These are phyloP conservation scores for Calonectria pseudoreteaudii DNA, from an alignment of 2,329 filamentous ascomycete genomes.

Conservation along the genomic window DNA sequence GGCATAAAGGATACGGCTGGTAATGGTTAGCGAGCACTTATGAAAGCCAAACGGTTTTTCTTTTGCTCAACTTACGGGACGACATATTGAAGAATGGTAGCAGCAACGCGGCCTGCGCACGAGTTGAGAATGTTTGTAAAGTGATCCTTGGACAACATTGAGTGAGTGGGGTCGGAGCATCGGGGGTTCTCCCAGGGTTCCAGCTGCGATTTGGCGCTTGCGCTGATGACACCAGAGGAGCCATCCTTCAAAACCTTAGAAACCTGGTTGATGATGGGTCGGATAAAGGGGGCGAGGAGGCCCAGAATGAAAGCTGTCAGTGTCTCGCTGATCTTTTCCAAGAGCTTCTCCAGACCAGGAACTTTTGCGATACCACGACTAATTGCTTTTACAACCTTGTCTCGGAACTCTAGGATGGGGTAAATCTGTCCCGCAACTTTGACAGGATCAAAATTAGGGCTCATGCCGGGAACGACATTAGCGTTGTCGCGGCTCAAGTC, in stretches of 20 bases:
- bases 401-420: conserved; percentile 92
- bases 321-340: conserved; percentile 94
- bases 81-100: conserved; percentile 84
- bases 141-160: conserved; percentile 86
- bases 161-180: conserved; percentile 85
- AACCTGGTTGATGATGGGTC: conserved; percentile 89
- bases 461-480: conserved; percentile 79
- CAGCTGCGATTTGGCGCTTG: conserved; percentile 79
- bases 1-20: conserved; percentile 83
- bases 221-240: conserved; percentile 76
- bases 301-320: conserved; percentile 93
- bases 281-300: conserved; percentile 89
- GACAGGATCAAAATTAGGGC: conserved; percentile 80
- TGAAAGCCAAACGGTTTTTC: not conserved
- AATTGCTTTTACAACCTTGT: conserved; percentile 91
- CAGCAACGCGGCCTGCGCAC: conserved; percentile 79
- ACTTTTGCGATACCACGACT: conserved; percentile 90
- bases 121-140: conserved; percentile 84
- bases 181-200: conserved; percentile 83
- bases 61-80: conserved; percentile 70
- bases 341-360: conserved; percentile 87
- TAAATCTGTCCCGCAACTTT: conserved; percentile 87
- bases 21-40: conserved; percentile 21
- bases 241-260: conserved; percentile 88
- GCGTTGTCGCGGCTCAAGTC: conserved; percentile 57